Conservation (phyloP, 2,329 filamentous ascomycete genomes). For the Cadophora sp. region DNA sequence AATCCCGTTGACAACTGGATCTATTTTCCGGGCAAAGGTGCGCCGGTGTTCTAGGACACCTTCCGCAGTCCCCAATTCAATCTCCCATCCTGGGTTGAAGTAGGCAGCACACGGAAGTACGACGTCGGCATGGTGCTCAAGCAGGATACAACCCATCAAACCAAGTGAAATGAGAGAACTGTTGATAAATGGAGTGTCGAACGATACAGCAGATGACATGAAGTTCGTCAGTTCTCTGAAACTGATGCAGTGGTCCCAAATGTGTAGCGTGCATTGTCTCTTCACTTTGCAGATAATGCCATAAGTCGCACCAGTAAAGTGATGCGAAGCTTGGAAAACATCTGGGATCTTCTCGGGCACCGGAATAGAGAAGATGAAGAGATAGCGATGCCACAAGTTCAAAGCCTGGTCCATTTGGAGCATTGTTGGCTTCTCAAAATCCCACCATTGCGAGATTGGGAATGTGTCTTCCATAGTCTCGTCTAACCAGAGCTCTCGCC, state of each 20-base stretch:
- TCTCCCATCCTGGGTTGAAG: constrained; percentile 70
- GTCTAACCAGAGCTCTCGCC: constrained; percentile 53
- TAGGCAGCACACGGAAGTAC: constrained; percentile 63
- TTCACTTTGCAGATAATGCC: constrained; percentile 68
- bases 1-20: constrained; percentile 63
- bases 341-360: constrained; percentile 52
- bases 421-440: constrained; percentile 53
- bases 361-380: constrained; percentile 56
- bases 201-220: constrained; percentile 42
- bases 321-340: constrained; percentile 68
- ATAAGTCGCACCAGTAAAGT: constrained; percentile 65
- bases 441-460: constrained; percentile 50
- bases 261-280: constrained; percentile 63
- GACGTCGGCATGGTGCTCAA: constrained; percentile 60
- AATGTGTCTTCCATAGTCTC: constrained; percentile 50
- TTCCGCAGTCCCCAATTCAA: constrained; percentile 64
- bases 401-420: constrained; percentile 53
- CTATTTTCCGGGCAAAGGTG: constrained; percentile 60
- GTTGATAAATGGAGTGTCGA: constrained; percentile 38
- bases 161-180: constrained; percentile 40
- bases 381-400: constrained; percentile 48
- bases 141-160: constrained; percentile 35
- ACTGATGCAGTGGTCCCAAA: constrained; percentile 68
- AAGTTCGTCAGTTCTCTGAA: constrained; percentile 56
- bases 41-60: constrained; percentile 63